Evolutionary conservation across 768 basidiomycete species (phyloP).

Genomic region (Brasilioporus rufonigricans): DNA sequence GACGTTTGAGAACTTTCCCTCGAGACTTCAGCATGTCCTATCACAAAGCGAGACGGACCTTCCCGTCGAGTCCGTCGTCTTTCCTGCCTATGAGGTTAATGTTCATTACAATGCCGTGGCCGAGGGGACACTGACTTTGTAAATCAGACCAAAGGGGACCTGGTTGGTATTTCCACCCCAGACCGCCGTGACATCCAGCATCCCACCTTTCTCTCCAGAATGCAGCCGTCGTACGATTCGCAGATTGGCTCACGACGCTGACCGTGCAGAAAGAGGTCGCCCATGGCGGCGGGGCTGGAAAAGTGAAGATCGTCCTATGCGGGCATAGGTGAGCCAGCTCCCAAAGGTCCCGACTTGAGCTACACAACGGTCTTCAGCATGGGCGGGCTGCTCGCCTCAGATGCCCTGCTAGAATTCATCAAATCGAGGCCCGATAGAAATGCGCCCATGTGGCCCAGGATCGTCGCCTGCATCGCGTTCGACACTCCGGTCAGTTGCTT

Average conservation of each 20-base stretch:
- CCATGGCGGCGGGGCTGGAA: conserved; percentile 69
- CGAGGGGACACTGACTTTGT: conserved; percentile 11
- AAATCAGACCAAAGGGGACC: conserved; percentile 82
- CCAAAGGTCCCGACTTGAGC: background rate
- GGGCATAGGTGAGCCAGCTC: conserved; percentile 68
- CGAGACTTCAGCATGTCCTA: conserved; percentile 73
- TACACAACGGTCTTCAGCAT: conserved; percentile 54
- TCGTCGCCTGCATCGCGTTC: conserved; percentile 81
- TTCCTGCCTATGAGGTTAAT: conserved; percentile 84
- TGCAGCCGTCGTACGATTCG: conserved; percentile 79
- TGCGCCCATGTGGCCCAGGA: conserved; percentile 82
- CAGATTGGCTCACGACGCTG: conserved; percentile 89
- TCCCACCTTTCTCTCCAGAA: conserved; percentile 42
- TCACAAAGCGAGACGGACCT: conserved; percentile 57
- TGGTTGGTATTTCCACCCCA: conserved; percentile 50
- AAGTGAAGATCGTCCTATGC: conserved; percentile 79
- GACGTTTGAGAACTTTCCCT: conserved; percentile 77
- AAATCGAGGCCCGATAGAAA: conserved; percentile 59
- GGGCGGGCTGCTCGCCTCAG: conserved; percentile 89
- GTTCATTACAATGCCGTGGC: conserved; percentile 1
- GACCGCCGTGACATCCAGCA: background rate
- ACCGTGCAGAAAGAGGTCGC: conserved; percentile 84
- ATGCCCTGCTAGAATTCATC: conserved; percentile 72
- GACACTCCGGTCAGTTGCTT: conserved; percentile 76
- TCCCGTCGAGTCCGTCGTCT: conserved; percentile 71